Evolutionary conservation across 768 basidiomycete species (phyloP).

Genomic region (Psilocybe tampanensis): DNA sequence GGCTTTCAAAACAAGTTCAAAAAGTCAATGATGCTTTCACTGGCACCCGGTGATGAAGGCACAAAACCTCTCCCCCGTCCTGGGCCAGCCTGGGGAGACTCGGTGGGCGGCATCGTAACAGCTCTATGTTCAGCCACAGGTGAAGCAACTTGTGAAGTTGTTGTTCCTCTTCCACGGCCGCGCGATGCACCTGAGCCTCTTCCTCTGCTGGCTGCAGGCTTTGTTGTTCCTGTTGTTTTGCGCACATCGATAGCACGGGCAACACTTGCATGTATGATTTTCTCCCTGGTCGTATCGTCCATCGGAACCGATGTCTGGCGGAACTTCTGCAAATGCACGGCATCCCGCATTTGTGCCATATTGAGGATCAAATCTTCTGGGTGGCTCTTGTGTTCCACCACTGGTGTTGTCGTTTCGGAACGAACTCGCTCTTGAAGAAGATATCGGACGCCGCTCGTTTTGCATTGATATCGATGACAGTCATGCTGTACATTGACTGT

Average conservation of each 20-base stretch:
- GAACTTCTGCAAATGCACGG: slow-evolving; percentile 20
- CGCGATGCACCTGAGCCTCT: background rate
- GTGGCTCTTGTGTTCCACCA: slow-evolving; percentile 1
- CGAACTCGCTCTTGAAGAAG: slow-evolving; percentile 21
- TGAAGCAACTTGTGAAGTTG: no score
- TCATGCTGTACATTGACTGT: slow-evolving; percentile 29
- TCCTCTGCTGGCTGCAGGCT: background rate
- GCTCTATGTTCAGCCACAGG: no score
- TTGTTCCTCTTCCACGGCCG: background rate
- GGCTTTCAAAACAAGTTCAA: no score
- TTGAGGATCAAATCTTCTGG: slow-evolving; percentile 21
- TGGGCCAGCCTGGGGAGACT: no score
- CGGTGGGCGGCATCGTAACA: no score
- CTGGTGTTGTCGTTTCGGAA: background rate
- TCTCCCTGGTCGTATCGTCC: background rate
- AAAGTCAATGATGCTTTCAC: no score
- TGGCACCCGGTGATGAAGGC: no score
- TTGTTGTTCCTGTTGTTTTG: background rate
- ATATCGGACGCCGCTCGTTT: slow-evolving; percentile 1
- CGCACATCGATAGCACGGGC: background rate
- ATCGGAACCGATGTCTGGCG: background rate
- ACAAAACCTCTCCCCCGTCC: no score
- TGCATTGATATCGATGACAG: slow-evolving; percentile 20
- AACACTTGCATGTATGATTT: background rate
- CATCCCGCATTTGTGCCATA: slow-evolving; percentile 28